Evolutionary conservation across 306 rosid species (phyloP).

Genomic region (Inga laurina): DNA sequence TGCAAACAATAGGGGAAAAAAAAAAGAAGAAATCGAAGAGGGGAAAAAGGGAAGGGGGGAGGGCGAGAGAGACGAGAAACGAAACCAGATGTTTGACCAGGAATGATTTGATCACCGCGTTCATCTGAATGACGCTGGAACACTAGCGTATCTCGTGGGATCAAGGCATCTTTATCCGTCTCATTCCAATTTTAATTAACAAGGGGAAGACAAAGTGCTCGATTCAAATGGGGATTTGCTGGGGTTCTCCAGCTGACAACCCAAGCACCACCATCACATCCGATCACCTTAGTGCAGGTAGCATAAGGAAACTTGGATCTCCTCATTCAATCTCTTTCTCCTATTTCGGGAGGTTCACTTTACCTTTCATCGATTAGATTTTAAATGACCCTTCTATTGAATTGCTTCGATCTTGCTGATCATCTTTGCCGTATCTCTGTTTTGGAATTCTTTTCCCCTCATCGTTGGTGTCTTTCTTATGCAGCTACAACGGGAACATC

Average conservation of each 20-base stretch:
- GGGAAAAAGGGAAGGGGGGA: neutral
- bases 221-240: slow-evolving; percentile 81
- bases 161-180: neutral
- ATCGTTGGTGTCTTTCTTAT: neutral
- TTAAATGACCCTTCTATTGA: neutral
- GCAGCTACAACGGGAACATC: slow-evolving; percentile 48
- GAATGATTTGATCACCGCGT: neutral
- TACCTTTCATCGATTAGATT: neutral
- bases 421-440: slow-evolving; percentile 7
- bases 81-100: neutral
- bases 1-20: neutral
- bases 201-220: neutral
- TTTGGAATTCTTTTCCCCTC: neutral
- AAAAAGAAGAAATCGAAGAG: neutral
- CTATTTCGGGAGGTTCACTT: neutral
- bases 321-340: neutral
- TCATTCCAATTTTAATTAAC: neutral
- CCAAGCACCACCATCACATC: slow-evolving; percentile 41
- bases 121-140: neutral
- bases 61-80: neutral
- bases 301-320: neutral
- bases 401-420: neutral
- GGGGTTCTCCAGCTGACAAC: slow-evolving; percentile 49
- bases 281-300: slow-evolving; percentile 59
- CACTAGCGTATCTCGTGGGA: neutral